Conservation (phyloP, 306 rosid species). For the Elaeagnus macrophylla region DNA sequence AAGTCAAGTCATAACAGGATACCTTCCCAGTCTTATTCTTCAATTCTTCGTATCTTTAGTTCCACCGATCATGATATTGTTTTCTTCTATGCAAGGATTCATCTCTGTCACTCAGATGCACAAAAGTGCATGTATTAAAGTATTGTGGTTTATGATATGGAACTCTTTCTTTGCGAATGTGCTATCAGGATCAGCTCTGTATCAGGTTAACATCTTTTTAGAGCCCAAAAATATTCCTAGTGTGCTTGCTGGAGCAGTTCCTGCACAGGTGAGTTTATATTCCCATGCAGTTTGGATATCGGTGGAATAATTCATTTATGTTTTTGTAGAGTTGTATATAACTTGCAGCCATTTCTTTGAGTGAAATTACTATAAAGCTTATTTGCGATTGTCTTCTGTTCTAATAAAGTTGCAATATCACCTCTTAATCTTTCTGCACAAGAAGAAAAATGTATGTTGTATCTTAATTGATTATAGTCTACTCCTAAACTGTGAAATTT, state of each 20-base stretch:
- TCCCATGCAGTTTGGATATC: constrained; percentile 1
- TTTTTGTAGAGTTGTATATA: constrained; percentile 5
- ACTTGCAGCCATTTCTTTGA: background rate
- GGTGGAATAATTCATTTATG: constrained; percentile 1
- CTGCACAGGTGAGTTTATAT: constrained; percentile 57
- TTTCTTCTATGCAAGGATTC: constrained; percentile 72
- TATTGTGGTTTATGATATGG: constrained; percentile 75
- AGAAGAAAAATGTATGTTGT: too few relatives aligned
- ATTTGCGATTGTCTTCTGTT: too few relatives aligned
- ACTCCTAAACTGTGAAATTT: background rate
- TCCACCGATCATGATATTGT: constrained; percentile 68
- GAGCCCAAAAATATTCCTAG: constrained; percentile 69
- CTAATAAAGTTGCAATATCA: too few relatives aligned
- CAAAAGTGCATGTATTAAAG: constrained; percentile 61
- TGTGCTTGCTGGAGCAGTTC: constrained; percentile 75
- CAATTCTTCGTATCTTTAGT: constrained; percentile 43
- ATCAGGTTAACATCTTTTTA: constrained; percentile 47
- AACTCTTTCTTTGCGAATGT: constrained; percentile 83
- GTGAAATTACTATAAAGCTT: background rate
- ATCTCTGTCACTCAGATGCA: constrained; percentile 59
- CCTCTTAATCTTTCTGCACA: too few relatives aligned
- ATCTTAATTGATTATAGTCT: too few relatives aligned
- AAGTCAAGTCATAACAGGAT: constrained; percentile 73
- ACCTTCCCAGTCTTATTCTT: constrained; percentile 90
- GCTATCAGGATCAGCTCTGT: constrained; percentile 71